Percentiles rank a stretch among this genome's conserved stretches.
Evolutionary conservation across 2,329 filamentous ascomycete genomes (phyloP).

Genomic region (Fusarium paranaense): DNA sequence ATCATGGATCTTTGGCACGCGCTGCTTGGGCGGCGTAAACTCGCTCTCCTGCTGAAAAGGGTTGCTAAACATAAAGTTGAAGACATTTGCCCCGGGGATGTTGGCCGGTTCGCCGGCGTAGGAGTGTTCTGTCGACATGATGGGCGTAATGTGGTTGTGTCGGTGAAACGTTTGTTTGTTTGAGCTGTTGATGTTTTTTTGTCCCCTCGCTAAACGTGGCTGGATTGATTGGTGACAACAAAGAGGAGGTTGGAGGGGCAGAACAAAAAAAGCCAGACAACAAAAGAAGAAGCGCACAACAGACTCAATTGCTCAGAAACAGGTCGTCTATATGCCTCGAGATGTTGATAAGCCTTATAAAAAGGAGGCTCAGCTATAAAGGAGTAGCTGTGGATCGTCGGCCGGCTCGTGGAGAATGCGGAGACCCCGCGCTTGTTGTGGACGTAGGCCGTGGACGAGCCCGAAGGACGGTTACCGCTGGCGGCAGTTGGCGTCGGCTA

Average conservation of each 20-base stretch:
- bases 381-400: slow-evolving; percentile 14
- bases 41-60: slow-evolving; percentile 50
- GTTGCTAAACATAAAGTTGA: slow-evolving; percentile 53
- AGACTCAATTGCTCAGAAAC: not conserved
- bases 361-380: slow-evolving; percentile 21
- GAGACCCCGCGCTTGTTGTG: slow-evolving; percentile 31
- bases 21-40: slow-evolving; percentile 45
- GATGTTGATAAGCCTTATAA: slow-evolving; percentile 16
- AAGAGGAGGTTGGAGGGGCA: not conserved
- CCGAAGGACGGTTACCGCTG: slow-evolving; percentile 2
- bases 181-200: not conserved
- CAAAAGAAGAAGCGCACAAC: not conserved
- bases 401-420: slow-evolving; percentile 32
- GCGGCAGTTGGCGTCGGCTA: slow-evolving; percentile 37
- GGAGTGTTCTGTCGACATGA: slow-evolving; percentile 34
- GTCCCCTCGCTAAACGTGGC: slow-evolving; percentile 15
- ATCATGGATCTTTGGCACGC: slow-evolving; percentile 48
- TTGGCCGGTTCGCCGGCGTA: slow-evolving; percentile 34
- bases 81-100: slow-evolving; percentile 45
- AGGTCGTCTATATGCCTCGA: not conserved
- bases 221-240: not conserved
- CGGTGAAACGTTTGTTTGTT: not conserved
- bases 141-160: no score
- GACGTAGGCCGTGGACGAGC: not conserved
- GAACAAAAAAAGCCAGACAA: not conserved